Evolutionary conservation across 768 basidiomycete species (phyloP), one percentile per base, ranked within the genome.

Genomic region (Hortiboletus flavorubellus): DNA sequence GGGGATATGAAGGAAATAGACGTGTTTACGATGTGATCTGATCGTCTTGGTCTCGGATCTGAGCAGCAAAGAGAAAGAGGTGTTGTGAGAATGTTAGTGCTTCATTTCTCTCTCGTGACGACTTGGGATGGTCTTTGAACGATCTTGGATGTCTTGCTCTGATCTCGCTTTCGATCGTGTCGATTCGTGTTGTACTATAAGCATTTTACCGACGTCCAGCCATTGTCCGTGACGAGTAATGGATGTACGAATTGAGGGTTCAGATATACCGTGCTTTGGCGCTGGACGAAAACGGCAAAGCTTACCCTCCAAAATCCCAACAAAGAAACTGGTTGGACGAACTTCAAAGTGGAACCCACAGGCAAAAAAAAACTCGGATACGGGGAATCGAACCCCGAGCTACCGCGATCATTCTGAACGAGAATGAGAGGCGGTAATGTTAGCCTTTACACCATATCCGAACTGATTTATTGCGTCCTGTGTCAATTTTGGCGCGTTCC

Each of bases 371-470:
- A 23, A 37, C 67, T 67, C 67, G 67, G 66, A 67, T 67, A 67
- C 67, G 67, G 59, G 66, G 67, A 67, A 46, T 64, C 64, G 65
- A 67, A 68, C 71, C 72, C 73, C 72, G 72, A 75, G 69, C 73
- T 73, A 62, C 73, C 71, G 71, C 71, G 73, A 18, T 48, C 46
- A 40, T 30, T 30, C 14, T 15, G 0, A 38, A 21, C 21, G 2
- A 12, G 2, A 31, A 23, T 80, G 80, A 79, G 77, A 81, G 79
- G 80, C 79, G 78, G 79, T 74, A 79, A 81, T 81, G 80, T 79
- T 81, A 77, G 76, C 79, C 80, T 63, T 81, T 81, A 80, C 80
- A 81, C 79, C 80, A 80, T 80, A 80, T 72, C 78, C 69, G 71
- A 41, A 11, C 1, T 5, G 8, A 26, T 34, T 12, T 38, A 8